These are phyloP conservation scores for Candida buenavistaensis DNA, from an alignment of 1,139 yeast genomes.

Conservation along the genomic window DNA sequence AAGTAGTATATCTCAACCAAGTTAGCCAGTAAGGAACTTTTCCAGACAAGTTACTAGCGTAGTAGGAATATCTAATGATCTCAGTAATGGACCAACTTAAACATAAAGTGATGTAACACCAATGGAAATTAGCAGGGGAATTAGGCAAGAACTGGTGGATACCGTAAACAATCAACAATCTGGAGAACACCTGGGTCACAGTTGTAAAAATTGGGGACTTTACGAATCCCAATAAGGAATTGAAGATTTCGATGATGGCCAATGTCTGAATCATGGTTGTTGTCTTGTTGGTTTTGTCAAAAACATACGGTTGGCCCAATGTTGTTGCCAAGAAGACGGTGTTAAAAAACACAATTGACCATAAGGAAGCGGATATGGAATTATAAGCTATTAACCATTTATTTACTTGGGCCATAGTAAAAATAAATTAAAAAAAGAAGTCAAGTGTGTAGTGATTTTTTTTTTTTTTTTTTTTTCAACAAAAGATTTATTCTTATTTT, in stretches of 20 bases:
- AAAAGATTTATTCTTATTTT: neutral
- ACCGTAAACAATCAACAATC: slow-evolving; percentile 83
- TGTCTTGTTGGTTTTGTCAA: slow-evolving; percentile 56
- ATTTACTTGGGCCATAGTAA: slow-evolving; percentile 25
- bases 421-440: neutral
- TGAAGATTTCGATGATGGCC: slow-evolving; percentile 80
- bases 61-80: slow-evolving; percentile 82
- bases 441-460: no score
- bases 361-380: slow-evolving; percentile 44
- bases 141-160: slow-evolving; percentile 72
- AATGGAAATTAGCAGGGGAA: slow-evolving; percentile 59
- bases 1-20: slow-evolving; percentile 80
- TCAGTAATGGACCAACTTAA: slow-evolving; percentile 93
- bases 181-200: slow-evolving; percentile 79
- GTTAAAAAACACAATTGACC: slow-evolving; percentile 47
- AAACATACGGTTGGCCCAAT: slow-evolving; percentile 60
- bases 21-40: slow-evolving; percentile 66
- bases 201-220: slow-evolving; percentile 85
- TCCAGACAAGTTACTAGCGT: slow-evolving; percentile 63
- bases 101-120: slow-evolving; percentile 65
- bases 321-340: slow-evolving; percentile 34
- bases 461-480: neutral
- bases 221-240: slow-evolving; percentile 76
- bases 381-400: slow-evolving; percentile 47
- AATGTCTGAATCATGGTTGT: slow-evolving; percentile 75